A percentile compares a stretch with the other conserved stretches of the same genome.
phyloP scores from a whole-genome alignment of 148 eudicot species.

The Rheum nobile region DNA sequence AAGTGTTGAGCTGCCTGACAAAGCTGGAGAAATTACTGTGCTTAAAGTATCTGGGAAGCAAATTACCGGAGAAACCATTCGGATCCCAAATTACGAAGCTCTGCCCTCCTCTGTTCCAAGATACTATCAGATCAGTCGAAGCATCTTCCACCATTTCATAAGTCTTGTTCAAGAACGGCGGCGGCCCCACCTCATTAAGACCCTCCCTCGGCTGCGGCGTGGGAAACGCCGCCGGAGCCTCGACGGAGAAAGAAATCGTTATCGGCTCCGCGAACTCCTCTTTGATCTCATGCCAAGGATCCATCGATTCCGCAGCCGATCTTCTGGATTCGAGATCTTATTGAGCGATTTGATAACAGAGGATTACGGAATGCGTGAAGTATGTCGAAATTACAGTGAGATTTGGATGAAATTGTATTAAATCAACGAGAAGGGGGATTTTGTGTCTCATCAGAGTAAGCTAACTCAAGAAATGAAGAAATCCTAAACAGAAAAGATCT shows the following conservation, averaged over 20 bases:
- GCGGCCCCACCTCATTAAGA: constrained; percentile 67
- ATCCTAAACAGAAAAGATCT: no score
- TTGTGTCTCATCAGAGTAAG: neutral
- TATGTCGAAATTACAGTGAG: neutral
- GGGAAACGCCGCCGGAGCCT: constrained; percentile 12
- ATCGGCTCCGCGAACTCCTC: constrained; percentile 52
- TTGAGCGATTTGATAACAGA: neutral
- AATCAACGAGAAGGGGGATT: neutral
- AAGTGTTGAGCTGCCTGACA: constrained; percentile 92
- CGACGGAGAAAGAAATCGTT: constrained; percentile 18
- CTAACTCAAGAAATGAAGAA: no score
- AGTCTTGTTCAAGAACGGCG: constrained; percentile 77
- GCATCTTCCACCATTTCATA: constrained; percentile 86
- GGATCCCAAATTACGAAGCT: constrained; percentile 94
- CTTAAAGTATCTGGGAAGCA: constrained; percentile 76
- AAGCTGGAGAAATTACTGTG: constrained; percentile 89
- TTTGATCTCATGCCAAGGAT: constrained; percentile 35
- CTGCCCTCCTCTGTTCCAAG: constrained; percentile 76
- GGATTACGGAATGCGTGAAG: neutral
- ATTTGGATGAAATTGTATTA: neutral
- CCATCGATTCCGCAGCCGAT: no score
- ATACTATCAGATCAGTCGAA: constrained; percentile 38
- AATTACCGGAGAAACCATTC: constrained; percentile 51
- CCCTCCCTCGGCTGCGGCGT: constrained; percentile 74
- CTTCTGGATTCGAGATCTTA: neutral